A percentile compares a stretch with the other conserved stretches of the same genome.
Conservation (phyloP, 2,329 filamentous ascomycete genomes). For the Ophiosphaerella narmari region DNA sequence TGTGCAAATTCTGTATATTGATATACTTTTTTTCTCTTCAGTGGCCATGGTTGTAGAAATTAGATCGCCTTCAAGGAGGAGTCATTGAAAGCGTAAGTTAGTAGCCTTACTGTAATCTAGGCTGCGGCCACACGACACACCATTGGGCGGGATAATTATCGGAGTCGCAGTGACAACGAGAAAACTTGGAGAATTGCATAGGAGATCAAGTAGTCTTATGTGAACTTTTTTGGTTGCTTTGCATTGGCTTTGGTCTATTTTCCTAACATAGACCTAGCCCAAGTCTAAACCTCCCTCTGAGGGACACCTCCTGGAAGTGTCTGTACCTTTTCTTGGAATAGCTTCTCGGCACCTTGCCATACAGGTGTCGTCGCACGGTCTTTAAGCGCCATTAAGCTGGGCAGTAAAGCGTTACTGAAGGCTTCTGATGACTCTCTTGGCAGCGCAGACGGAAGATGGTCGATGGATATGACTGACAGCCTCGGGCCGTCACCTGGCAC, state of each 20-base stretch:
- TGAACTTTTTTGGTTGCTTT: neutral
- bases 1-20: no score
- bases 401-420: constrained; percentile 78
- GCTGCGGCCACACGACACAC: no score
- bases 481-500: constrained; percentile 62
- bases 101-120: no score
- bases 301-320: constrained; percentile 61
- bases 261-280: neutral
- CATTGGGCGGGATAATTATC: no score
- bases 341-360: constrained; percentile 83
- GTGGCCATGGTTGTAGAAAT: no score
- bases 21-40: no score
- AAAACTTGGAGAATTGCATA: no score
- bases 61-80: no score
- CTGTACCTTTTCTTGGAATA: constrained; percentile 81
- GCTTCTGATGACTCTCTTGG: constrained; percentile 86
- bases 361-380: constrained; percentile 73
- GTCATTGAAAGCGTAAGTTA: no score
- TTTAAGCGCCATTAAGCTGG: constrained; percentile 77
- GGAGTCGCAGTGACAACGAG: no score
- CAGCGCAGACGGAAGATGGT: constrained; percentile 63
- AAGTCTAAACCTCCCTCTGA: constrained; percentile 31
- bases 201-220: no score
- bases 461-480: constrained; percentile 74
- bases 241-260: neutral